phyloP scores from a whole-genome alignment of 768 basidiomycete genomes.

The Mrakia frigida region DNA sequence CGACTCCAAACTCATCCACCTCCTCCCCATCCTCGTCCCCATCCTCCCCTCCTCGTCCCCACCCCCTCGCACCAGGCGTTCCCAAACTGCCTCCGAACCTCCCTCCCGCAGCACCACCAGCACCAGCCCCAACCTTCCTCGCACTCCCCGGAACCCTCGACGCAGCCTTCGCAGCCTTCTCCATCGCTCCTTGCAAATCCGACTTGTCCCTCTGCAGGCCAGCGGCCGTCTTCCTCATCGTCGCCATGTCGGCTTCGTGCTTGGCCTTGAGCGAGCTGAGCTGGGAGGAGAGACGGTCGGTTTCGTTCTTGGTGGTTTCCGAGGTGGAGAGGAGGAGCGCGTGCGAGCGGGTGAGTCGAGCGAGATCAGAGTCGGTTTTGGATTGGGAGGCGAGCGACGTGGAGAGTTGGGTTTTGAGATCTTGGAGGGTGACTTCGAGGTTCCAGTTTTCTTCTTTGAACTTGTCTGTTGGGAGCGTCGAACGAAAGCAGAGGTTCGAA shows the following conservation, averaged over 20 bases:
- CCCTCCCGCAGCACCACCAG: conserved; percentile 12
- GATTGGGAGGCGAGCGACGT: conserved; percentile 62
- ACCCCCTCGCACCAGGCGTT: conserved; percentile 25
- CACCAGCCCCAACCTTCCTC: conserved; percentile 21
- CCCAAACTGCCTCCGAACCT: not conserved
- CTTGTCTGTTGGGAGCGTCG: conserved; percentile 56
- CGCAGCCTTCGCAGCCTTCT: conserved; percentile 54
- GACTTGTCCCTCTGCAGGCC: conserved; percentile 85
- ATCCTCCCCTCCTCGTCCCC: conserved; percentile 27
- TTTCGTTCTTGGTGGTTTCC: conserved; percentile 82
- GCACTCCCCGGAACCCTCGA: conserved; percentile 17
- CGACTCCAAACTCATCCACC: conserved; percentile 45
- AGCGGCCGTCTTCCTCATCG: conserved; percentile 79
- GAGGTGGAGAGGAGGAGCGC: conserved; percentile 64
- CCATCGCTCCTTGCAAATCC: conserved; percentile 76
- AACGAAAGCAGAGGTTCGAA: not conserved
- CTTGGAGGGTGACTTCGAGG: conserved; percentile 86
- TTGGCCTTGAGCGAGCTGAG: conserved; percentile 75
- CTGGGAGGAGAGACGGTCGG: conserved; percentile 60
- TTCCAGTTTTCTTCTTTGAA: conserved; percentile 99
- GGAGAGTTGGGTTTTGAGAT: conserved; percentile 64
- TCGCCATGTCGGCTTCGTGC: conserved; percentile 92
- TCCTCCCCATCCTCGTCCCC: conserved; percentile 43
- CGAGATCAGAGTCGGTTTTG: conserved; percentile 75
- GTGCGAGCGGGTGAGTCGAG: conserved; percentile 70